phyloP scores from a whole-genome alignment of 2,329 filamentous ascomycete genomes.

The Xylariales sp. region DNA sequence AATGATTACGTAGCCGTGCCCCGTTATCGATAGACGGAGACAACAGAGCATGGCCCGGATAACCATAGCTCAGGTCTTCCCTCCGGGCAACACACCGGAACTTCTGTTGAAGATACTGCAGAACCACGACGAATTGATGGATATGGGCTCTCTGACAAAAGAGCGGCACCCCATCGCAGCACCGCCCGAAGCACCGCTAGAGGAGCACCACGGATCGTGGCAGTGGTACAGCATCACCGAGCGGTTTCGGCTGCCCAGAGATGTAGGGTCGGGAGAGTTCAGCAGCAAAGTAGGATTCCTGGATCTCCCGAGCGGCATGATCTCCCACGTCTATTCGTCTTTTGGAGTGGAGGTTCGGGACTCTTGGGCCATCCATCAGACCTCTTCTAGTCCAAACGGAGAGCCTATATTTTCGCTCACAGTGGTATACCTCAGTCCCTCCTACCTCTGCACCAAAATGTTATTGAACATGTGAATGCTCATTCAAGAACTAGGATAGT shows the following conservation, averaged over 20 bases:
- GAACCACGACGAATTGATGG: constrained; percentile 1
- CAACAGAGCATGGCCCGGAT: constrained; percentile 1
- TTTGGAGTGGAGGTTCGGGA: constrained; percentile 1
- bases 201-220: constrained; percentile 1
- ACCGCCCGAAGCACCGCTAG: constrained; percentile 1
- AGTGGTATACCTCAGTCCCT: neutral
- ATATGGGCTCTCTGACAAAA: constrained; percentile 1
- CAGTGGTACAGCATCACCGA: constrained; percentile 3
- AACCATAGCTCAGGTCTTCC: neutral
- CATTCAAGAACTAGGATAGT: constrained; percentile 2
- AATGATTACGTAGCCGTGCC: too few relatives aligned
- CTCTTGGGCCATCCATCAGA: neutral
- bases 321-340: constrained; percentile 1
- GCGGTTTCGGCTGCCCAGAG: neutral
- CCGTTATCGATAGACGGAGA: too few relatives aligned
- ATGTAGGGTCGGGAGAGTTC: constrained; percentile 2
- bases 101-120: neutral
- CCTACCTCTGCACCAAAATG: too few relatives aligned
- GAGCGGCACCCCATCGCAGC: constrained; percentile 2
- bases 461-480: too few relatives aligned
- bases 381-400: neutral
- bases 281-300: constrained; percentile 3
- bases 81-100: neutral
- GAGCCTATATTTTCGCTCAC: neutral
- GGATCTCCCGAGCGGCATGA: constrained; percentile 2